These are phyloP conservation scores for Aspergillus puulaauensis DNA, from an alignment of 2,329 filamentous ascomycete genomes.

Conservation along the genomic window DNA sequence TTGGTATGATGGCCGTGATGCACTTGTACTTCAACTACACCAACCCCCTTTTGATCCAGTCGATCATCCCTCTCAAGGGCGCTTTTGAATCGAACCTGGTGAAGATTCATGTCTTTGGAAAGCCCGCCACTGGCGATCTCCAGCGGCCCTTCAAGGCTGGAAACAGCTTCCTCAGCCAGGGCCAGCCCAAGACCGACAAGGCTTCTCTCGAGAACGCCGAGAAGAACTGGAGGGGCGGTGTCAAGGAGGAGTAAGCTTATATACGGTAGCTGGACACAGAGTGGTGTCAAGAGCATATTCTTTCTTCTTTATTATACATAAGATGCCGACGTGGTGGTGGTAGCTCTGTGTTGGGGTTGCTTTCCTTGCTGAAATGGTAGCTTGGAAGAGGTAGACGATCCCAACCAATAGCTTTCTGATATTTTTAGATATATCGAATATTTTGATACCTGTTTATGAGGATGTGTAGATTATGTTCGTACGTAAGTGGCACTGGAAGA, in stretches of 20 bases:
- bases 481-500: too few species aligned
- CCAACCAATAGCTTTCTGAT: neutral
- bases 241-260: conserved; percentile 48
- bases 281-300: conserved; percentile 2
- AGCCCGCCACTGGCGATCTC: conserved; percentile 83
- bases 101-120: conserved; percentile 90
- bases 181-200: conserved; percentile 84
- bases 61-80: conserved; percentile 94
- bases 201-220: conserved; percentile 62
- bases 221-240: conserved; percentile 50
- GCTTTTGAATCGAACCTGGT: conserved; percentile 92
- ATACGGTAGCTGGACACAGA: neutral
- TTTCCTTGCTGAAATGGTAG: conserved; percentile 1
- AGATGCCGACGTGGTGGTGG: conserved; percentile 4
- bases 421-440: neutral
- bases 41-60: conserved; percentile 98
- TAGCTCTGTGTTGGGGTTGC: conserved; percentile 1
- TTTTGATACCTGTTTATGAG: neutral
- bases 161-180: conserved; percentile 73
- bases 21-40: conserved; percentile 99
- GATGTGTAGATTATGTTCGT: neutral
- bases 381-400: neutral
- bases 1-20: conserved; percentile 98
- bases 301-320: conserved; percentile 20
- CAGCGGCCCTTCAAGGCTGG: conserved; percentile 92